Evolutionary conservation across 192 early-diverging fungal genomes (phyloP).

Genomic region (Borealophlyctis nickersoniae): DNA sequence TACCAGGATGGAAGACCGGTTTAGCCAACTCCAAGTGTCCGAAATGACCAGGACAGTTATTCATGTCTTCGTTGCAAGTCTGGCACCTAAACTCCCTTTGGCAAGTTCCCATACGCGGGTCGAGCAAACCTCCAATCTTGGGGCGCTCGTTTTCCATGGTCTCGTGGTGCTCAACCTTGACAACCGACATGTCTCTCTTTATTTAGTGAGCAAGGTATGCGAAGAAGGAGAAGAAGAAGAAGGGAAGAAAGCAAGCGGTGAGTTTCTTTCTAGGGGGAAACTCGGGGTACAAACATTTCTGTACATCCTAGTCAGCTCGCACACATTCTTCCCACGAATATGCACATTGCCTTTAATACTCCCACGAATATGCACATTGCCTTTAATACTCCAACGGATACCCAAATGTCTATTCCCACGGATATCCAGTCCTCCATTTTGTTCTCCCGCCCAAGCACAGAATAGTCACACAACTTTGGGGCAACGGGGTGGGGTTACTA

Average conservation of each 20-base stretch:
- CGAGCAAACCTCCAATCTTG: conserved; percentile 82
- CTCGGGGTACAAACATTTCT: neutral
- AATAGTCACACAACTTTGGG: neutral
- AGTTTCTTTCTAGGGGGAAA: neutral
- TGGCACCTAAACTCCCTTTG: conserved; percentile 96
- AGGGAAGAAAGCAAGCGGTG: neutral
- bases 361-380: neutral
- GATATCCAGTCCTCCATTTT: neutral
- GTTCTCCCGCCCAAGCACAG: neutral
- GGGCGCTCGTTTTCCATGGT: conserved; percentile 80
- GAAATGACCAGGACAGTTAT: conserved; percentile 97
- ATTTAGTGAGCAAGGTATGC: neutral
- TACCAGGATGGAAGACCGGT: conserved; percentile 93
- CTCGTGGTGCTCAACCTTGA: conserved; percentile 87
- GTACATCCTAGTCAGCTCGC: neutral
- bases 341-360: neutral
- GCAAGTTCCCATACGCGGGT: conserved; percentile 94
- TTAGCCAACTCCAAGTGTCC: conserved; percentile 94
- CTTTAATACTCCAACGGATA: neutral
- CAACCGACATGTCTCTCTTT: conserved; percentile 95
- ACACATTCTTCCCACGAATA: neutral
- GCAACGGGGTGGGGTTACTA: too few species aligned
- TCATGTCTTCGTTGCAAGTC: conserved; percentile 93
- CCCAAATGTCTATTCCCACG: neutral
- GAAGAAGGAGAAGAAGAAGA: neutral